Conservation (phyloP, 2,329 filamentous ascomycete species). For the Arthroderma sp. region DNA sequence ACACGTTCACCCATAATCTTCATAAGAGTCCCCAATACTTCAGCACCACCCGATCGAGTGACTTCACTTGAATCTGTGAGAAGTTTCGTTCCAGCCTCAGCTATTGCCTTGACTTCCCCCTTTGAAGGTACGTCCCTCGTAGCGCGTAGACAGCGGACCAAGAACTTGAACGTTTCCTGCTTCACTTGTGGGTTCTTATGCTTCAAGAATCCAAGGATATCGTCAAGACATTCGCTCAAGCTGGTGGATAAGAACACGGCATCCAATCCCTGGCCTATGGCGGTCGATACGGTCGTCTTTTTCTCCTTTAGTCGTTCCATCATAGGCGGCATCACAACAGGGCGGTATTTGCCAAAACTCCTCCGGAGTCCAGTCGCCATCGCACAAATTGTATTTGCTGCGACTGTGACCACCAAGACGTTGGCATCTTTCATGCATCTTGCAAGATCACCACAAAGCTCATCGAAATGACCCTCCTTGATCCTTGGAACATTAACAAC, state of each 20-base stretch:
- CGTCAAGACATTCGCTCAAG: slow-evolving; percentile 78
- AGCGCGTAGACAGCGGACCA: slow-evolving; percentile 74
- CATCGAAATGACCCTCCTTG: slow-evolving; percentile 78
- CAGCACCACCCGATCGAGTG: slow-evolving; percentile 76
- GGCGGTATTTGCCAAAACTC: slow-evolving; percentile 67
- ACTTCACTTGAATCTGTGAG: slow-evolving; percentile 79
- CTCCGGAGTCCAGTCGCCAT: slow-evolving; percentile 75
- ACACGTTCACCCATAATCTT: slow-evolving; percentile 95
- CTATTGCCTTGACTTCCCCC: slow-evolving; percentile 68
- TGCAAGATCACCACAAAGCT: slow-evolving; percentile 69
- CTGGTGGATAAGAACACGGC: slow-evolving; percentile 53
- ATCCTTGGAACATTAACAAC: slow-evolving; percentile 76
- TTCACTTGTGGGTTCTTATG: slow-evolving; percentile 99
- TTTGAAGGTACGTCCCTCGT: slow-evolving; percentile 76
- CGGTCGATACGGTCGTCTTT: slow-evolving; percentile 79
- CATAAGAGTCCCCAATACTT: slow-evolving; percentile 89
- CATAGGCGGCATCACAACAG: slow-evolving; percentile 71
- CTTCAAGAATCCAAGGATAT: slow-evolving; percentile 68
- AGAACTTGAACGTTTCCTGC: slow-evolving; percentile 83
- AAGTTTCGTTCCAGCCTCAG: slow-evolving; percentile 81
- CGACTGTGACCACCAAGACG: slow-evolving; percentile 82
- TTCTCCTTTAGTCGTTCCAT: slow-evolving; percentile 97
- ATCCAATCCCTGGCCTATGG: slow-evolving; percentile 74
- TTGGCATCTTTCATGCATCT: slow-evolving; percentile 99
- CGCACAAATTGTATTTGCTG: slow-evolving; percentile 82